Percentiles rank a stretch among this genome's conserved stretches.
Evolutionary conservation across 1,139 yeast species (phyloP).

Genomic region (Tardiomyces digboiensis): DNA sequence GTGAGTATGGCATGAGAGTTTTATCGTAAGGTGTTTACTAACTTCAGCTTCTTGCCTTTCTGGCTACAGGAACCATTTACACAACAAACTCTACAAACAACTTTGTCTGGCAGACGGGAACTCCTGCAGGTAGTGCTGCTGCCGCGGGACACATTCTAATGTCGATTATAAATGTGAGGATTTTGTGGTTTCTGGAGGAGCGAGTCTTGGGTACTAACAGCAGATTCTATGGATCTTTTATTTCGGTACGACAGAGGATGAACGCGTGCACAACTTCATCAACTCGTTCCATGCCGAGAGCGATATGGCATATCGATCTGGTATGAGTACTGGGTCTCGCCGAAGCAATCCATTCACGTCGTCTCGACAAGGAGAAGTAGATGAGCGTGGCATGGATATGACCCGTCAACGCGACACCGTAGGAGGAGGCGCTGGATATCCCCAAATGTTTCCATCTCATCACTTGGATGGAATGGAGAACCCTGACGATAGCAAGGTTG

Average conservation of each 20-base stretch:
- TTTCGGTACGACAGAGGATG: conserved; percentile 45
- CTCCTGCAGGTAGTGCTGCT: conserved; percentile 58
- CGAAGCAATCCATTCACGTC: not conserved
- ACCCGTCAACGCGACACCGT: not conserved
- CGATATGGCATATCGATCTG: not conserved
- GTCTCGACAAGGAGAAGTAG: not conserved
- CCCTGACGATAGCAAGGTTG: not conserved
- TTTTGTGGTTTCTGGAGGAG: conserved; percentile 26
- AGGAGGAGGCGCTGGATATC: not conserved
- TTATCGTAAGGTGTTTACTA: too few species aligned
- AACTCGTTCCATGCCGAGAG: conserved; percentile 50
- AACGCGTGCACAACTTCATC: conserved; percentile 70
- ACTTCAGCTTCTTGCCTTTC: conserved; percentile 33
- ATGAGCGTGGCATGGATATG: not conserved
- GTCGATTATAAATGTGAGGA: conserved; percentile 51
- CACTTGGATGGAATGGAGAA: not conserved
- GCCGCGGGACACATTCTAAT: conserved; percentile 87
- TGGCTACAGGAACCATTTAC: conserved; percentile 66
- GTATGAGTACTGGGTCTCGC: not conserved
- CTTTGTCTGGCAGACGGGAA: conserved; percentile 58
- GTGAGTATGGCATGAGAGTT: conserved; percentile 13
- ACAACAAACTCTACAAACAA: conserved; percentile 75
- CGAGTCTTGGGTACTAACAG: too few species aligned
- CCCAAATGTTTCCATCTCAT: not conserved
- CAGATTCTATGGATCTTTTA: conserved; percentile 61